Evolutionary conservation across 1,284 basidiomycete genomes (phyloP).

Genomic region (Pyrrhoderma noxium): DNA sequence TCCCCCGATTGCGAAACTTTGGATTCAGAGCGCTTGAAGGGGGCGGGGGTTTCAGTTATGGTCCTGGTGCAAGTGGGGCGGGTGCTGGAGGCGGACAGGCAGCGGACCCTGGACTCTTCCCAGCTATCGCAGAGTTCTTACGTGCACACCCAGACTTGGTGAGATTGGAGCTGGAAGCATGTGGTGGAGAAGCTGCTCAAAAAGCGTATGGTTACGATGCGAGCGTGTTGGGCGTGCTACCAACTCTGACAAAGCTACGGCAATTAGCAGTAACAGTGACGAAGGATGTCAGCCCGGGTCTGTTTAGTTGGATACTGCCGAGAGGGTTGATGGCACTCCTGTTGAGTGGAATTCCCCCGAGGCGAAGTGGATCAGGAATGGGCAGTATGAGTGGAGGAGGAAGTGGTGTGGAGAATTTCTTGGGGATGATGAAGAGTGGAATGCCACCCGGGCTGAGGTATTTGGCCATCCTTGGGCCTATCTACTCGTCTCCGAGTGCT

Average conservation of each 20-base stretch:
- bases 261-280: conserved; percentile 56
- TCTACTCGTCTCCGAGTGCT: no score
- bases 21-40: conserved; percentile 38
- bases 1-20: conserved; percentile 61
- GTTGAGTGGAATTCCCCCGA: conserved; percentile 36
- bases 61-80: no score
- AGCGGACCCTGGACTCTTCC: conserved; percentile 55
- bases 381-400: no score
- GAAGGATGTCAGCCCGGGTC: conserved; percentile 49
- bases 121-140: conserved; percentile 58
- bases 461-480: conserved; percentile 35
- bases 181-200: conserved; percentile 39
- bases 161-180: conserved; percentile 44
- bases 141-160: conserved; percentile 46
- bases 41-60: no score
- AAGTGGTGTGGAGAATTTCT: conserved; percentile 25
- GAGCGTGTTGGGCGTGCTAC: conserved; percentile 62
- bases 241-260: conserved; percentile 42
- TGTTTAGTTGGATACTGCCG: conserved; percentile 64
- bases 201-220: conserved; percentile 56
- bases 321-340: conserved; percentile 45
- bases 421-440: conserved; percentile 47
- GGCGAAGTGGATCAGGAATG: conserved; percentile 16
- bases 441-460: conserved; percentile 48
- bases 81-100: conserved; percentile 36